Conservation (phyloP, 225 moss, liverwort and hornwort species). For the Marchantia polymorpha region DNA sequence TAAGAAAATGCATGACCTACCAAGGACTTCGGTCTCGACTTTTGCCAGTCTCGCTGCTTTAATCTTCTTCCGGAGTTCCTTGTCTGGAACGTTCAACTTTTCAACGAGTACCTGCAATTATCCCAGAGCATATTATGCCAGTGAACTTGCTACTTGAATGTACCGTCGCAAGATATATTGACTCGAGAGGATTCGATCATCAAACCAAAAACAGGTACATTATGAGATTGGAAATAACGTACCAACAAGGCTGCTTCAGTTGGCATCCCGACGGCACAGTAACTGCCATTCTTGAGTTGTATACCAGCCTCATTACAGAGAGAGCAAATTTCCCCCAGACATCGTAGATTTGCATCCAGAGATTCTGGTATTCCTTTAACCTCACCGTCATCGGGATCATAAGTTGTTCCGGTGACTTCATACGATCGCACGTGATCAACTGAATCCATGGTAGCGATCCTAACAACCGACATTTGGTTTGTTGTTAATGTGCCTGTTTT, state of each 20-base stretch:
- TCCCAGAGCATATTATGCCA: neutral
- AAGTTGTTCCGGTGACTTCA: conserved; percentile 51
- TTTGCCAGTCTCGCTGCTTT: conserved; percentile 33
- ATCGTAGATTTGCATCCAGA: conserved; percentile 44
- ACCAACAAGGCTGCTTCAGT: conserved; percentile 68
- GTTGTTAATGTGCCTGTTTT: conserved; percentile 62
- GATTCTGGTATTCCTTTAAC: conserved; percentile 39
- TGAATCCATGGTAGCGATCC: conserved; percentile 37
- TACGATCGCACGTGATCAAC: conserved; percentile 30
- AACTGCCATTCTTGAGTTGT: conserved; percentile 43
- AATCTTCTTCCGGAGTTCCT: conserved; percentile 35
- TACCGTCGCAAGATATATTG: too few species aligned
- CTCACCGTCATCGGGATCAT: conserved; percentile 49
- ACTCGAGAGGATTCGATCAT: too few species aligned
- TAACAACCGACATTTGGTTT: conserved; percentile 57
- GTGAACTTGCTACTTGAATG: neutral
- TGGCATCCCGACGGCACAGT: conserved; percentile 48
- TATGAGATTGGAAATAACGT: neutral
- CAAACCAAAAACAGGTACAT: too few species aligned
- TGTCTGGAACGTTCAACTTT: conserved; percentile 52
- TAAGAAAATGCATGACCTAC: conserved; percentile 20
- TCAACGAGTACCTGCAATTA: conserved; percentile 54
- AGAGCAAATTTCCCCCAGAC: conserved; percentile 47
- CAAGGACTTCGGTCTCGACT: conserved; percentile 37
- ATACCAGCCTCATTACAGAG: conserved; percentile 60